A percentile compares a stretch with the other conserved stretches of the same genome.
phyloP scores from a whole-genome alignment of 257 asterid genomes.

The Fraxinus quadrangulata region DNA sequence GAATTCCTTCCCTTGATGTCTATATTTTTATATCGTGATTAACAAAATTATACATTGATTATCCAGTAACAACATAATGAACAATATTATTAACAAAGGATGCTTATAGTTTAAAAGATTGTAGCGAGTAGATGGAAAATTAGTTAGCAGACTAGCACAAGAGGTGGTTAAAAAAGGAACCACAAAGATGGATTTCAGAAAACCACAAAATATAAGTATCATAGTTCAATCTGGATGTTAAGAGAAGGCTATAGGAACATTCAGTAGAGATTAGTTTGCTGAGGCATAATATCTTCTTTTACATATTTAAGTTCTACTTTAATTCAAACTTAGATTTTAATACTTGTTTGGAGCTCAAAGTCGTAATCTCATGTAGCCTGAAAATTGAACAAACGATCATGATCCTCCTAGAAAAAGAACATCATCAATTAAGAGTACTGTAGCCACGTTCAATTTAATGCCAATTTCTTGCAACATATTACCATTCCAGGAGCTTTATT shows the following conservation, averaged over 20 bases:
- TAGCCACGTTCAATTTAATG: not conserved
- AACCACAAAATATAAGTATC: not conserved
- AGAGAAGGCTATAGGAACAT: not conserved
- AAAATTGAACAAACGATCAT: not conserved
- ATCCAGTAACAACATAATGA: not conserved
- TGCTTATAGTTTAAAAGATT: not conserved
- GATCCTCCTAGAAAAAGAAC: not conserved
- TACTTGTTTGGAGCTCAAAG: not conserved
- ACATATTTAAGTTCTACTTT: not conserved
- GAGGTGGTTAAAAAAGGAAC: not conserved
- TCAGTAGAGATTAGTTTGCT: not conserved
- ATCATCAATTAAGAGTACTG: not conserved
- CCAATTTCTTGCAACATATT: not conserved
- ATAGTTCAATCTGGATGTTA: not conserved
- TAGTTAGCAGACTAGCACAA: not conserved
- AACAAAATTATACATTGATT: not conserved
- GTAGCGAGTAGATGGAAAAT: not conserved
- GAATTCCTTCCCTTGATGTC: not conserved
- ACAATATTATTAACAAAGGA: not conserved
- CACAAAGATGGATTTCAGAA: not conserved
- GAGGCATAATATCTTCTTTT: not conserved
- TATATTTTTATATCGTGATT: not conserved
- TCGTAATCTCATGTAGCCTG: not conserved
- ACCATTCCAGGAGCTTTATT: conserved; percentile 16
- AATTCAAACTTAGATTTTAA: not conserved